A percentile compares a stretch with the other conserved stretches of the same genome.
These are phyloP conservation scores for Nectriaceae sp. DNA, from an alignment of 2,329 filamentous ascomycete genomes.

Conservation along the genomic window DNA sequence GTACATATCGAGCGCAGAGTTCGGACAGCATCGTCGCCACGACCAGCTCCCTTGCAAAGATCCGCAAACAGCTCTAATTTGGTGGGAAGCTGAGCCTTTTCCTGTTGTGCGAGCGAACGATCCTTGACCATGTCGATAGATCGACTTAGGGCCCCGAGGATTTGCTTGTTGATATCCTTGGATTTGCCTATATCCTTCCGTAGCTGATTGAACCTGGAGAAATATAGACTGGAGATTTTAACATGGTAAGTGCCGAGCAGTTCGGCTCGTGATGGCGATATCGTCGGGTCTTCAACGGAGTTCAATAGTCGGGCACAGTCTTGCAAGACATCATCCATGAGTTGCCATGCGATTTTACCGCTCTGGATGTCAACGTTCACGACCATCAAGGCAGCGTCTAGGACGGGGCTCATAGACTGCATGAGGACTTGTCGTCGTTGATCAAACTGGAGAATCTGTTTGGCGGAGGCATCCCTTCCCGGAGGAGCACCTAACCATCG, in stretches of 20 bases:
- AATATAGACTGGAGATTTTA: slow-evolving; percentile 73
- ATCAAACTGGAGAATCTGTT: slow-evolving; percentile 62
- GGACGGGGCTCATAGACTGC: slow-evolving; percentile 54
- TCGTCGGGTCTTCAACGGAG: slow-evolving; percentile 45
- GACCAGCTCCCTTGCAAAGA: slow-evolving; percentile 53
- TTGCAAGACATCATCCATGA: slow-evolving; percentile 57
- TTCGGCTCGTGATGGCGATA: slow-evolving; percentile 31
- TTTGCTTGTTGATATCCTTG: slow-evolving; percentile 39
- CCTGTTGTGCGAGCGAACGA: slow-evolving; percentile 55
- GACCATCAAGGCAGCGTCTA: slow-evolving; percentile 63
- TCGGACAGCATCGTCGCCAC: slow-evolving; percentile 57
- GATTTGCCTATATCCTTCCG: slow-evolving; percentile 44
- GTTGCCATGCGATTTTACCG: slow-evolving; percentile 52
- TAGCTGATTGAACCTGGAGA: slow-evolving; percentile 58
- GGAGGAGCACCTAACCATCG: slow-evolving; percentile 64
- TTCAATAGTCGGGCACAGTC: slow-evolving; percentile 58
- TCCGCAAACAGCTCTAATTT: slow-evolving; percentile 71
- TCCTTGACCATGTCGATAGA: slow-evolving; percentile 64
- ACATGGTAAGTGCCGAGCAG: slow-evolving; percentile 53
- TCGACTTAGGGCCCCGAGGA: slow-evolving; percentile 60
- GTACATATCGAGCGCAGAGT: slow-evolving; percentile 63
- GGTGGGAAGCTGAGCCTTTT: slow-evolving; percentile 58
- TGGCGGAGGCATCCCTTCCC: slow-evolving; percentile 51
- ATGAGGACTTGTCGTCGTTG: slow-evolving; percentile 56
- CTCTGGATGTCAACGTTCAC: slow-evolving; percentile 54